A percentile compares a stretch with the other conserved stretches of the same genome.
Conservation (phyloP, 495 filamentous ascomycete species). For the Lentithecium fluviatile region DNA sequence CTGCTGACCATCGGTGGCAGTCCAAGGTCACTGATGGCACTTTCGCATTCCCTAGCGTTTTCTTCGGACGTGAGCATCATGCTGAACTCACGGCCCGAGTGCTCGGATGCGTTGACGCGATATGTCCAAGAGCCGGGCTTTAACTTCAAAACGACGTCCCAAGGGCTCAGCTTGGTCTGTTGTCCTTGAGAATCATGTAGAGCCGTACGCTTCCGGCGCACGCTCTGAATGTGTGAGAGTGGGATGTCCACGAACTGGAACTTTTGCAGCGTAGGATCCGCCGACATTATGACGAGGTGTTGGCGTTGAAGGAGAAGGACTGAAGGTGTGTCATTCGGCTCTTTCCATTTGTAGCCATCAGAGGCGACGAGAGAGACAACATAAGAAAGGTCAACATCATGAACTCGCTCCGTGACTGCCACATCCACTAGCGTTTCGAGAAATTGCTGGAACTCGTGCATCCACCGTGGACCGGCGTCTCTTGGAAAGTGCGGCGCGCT, state of each 20-base stretch:
- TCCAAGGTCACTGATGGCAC: slow-evolving; percentile 2
- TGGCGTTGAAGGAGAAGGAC: slow-evolving; percentile 3
- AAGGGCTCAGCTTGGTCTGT: slow-evolving; percentile 9
- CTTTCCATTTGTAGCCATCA: slow-evolving; percentile 16
- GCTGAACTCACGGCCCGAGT: slow-evolving; percentile 7
- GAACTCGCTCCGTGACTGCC: neutral
- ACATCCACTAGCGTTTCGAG: slow-evolving; percentile 13
- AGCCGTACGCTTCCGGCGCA: neutral
- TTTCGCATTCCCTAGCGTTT: slow-evolving; percentile 16
- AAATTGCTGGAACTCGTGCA: slow-evolving; percentile 24
- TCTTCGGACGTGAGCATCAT: slow-evolving; percentile 5
- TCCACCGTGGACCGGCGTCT: slow-evolving; percentile 11
- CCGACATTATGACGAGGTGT: slow-evolving; percentile 4
- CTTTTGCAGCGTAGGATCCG: neutral
- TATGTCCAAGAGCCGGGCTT: slow-evolving; percentile 18
- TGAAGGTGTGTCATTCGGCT: neutral
- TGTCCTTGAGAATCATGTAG: slow-evolving; percentile 17
- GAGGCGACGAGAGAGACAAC: slow-evolving; percentile 6
- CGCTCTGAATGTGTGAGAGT: slow-evolving; percentile 7
- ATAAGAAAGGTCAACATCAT: slow-evolving; percentile 9
- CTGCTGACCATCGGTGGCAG: neutral
- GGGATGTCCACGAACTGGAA: slow-evolving; percentile 24
- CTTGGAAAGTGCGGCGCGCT: slow-evolving; percentile 18
- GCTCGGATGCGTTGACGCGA: slow-evolving; percentile 13
- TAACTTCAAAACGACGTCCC: slow-evolving; percentile 15